Percentiles rank a stretch among this genome's conserved stretches.
Conservation (phyloP, 2,329 filamentous ascomycete genomes). For the Ophiostoma montium region DNA sequence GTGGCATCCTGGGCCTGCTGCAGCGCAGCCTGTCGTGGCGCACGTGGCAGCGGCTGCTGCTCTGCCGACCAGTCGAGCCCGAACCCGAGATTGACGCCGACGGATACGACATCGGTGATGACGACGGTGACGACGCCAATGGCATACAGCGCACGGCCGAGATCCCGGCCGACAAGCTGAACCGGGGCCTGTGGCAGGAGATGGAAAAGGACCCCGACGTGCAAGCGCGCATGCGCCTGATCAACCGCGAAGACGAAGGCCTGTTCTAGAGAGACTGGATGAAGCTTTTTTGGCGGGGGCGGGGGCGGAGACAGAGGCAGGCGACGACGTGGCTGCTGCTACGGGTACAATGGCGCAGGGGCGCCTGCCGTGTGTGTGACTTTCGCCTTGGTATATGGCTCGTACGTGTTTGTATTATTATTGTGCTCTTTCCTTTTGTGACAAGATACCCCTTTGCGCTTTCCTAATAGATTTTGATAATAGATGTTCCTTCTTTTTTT, state of each 20-base stretch:
- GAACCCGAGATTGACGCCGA: constrained; percentile 4
- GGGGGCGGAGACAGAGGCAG: background rate
- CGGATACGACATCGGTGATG: constrained; percentile 5
- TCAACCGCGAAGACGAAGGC: constrained; percentile 23
- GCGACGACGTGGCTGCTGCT: background rate
- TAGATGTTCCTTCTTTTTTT: background rate
- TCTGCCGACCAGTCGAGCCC: constrained; percentile 4
- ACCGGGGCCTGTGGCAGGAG: constrained; percentile 43
- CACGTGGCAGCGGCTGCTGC: constrained; percentile 11
- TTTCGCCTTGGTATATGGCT: background rate
- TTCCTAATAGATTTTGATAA: background rate
- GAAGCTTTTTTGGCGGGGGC: background rate
- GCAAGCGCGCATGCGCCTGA: constrained; percentile 25
- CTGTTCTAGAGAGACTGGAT: constrained; percentile 9
- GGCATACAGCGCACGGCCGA: constrained; percentile 8
- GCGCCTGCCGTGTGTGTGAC: background rate
- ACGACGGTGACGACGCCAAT: constrained; percentile 10
- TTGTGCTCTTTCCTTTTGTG: background rate
- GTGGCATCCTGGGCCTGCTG: background rate
- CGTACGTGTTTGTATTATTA: no score
- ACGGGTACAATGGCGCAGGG: background rate
- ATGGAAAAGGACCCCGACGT: constrained; percentile 37
- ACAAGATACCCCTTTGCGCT: background rate
- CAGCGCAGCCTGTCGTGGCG: background rate
- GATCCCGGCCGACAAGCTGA: constrained; percentile 32